Conservation (phyloP, 2,329 filamentous ascomycete genomes). For the Microsporum canis region DNA sequence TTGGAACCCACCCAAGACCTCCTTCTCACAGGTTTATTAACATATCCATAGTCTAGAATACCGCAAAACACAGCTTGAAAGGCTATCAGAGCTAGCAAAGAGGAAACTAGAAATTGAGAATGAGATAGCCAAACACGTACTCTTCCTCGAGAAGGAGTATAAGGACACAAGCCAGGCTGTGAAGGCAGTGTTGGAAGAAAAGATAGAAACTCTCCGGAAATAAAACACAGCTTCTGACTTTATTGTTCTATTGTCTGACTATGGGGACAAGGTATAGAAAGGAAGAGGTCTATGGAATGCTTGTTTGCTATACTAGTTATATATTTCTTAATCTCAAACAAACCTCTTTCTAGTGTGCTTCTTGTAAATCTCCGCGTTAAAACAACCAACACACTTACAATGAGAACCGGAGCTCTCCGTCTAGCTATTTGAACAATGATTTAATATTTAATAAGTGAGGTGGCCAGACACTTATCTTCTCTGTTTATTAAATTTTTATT, state of each 20-base stretch:
- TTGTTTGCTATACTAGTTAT: background rate
- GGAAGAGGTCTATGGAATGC: background rate
- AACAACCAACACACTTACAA: background rate
- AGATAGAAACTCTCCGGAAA: background rate
- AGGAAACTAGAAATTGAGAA: conserved; percentile 14
- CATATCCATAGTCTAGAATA: conserved; percentile 8
- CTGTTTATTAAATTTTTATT: background rate
- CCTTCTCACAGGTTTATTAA: background rate
- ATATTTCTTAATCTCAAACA: background rate
- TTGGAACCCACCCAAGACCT: background rate
- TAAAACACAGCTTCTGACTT: background rate
- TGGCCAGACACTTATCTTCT: background rate
- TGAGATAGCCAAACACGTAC: conserved; percentile 10
- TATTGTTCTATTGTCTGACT: background rate
- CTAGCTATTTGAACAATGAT: background rate
- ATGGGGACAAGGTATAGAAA: background rate
- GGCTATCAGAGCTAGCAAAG: conserved; percentile 13
- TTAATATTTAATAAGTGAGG: background rate
- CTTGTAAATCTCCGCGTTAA: background rate
- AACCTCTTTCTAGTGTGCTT: too few species aligned
- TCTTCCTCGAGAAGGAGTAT: conserved; percentile 9
- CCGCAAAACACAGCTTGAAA: conserved; percentile 10
- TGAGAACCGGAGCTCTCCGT: background rate
- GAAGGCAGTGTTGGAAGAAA: background rate
- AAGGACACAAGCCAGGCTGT: conserved; percentile 4